Conservation (phyloP, 345 rosid species). For the Durio zibethinus region DNA sequence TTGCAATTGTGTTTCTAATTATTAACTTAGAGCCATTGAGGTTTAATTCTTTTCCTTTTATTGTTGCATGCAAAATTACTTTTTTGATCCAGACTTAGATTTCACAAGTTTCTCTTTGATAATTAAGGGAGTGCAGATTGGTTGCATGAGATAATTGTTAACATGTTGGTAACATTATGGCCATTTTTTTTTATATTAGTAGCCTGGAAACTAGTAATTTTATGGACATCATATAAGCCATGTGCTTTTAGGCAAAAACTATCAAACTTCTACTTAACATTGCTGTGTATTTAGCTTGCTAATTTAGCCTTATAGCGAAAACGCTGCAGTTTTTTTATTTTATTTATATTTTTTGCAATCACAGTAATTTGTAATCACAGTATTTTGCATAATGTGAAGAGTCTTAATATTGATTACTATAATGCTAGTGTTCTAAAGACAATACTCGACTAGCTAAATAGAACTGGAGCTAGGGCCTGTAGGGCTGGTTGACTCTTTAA, state of each 20-base stretch:
- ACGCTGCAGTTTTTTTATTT: too few species aligned
- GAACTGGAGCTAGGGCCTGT: background rate
- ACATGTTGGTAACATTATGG: background rate
- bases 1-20: background rate
- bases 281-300: background rate
- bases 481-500: background rate
- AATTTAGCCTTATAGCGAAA: too few species aligned
- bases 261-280: background rate
- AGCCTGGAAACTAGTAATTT: background rate
- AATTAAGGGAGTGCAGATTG: background rate
- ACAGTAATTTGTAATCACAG: background rate
- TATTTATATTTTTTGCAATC: too few species aligned
- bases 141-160: background rate
- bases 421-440: background rate
- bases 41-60: background rate
- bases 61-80: background rate
- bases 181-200: background rate
- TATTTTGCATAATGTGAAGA: background rate
- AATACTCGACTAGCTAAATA: background rate
- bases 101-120: background rate
- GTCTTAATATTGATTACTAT: background rate
- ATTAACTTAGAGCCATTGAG: background rate
- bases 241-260: background rate
- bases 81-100: background rate
- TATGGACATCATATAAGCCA: background rate